Conservation (phyloP, 208 protist genomes). For the Vickermania ingenoplastis region DNA sequence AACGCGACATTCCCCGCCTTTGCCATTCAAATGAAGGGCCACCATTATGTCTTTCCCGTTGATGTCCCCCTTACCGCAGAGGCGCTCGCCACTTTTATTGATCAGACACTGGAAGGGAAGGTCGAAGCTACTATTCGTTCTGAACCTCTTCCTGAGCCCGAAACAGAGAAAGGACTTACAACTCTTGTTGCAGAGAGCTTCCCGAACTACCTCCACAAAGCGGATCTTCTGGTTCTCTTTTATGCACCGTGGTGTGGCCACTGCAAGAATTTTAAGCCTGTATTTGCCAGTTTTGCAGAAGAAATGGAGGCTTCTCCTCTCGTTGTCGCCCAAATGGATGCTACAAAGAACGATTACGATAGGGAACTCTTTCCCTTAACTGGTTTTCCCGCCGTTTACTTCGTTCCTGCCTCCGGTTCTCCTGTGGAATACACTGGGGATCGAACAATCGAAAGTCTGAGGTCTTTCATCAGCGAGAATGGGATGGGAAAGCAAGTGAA, state of each 20-base stretch:
- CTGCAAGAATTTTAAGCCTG: slow-evolving; percentile 89
- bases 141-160: slow-evolving; percentile 41
- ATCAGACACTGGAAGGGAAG: slow-evolving; percentile 45
- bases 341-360: slow-evolving; percentile 50
- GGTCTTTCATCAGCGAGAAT: slow-evolving; percentile 36
- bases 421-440: slow-evolving; percentile 62
- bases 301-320: slow-evolving; percentile 39
- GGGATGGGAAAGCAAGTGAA: no score
- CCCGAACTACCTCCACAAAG: slow-evolving; percentile 35
- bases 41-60: slow-evolving; percentile 43
- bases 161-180: slow-evolving; percentile 71
- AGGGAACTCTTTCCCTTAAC: slow-evolving; percentile 25
- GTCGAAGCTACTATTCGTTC: slow-evolving; percentile 35
- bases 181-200: slow-evolving; percentile 69
- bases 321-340: slow-evolving; percentile 82
- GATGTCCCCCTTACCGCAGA: slow-evolving; percentile 27
- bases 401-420: slow-evolving; percentile 49
- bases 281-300: slow-evolving; percentile 64
- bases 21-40: slow-evolving; percentile 38
- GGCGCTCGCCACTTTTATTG: slow-evolving; percentile 40
- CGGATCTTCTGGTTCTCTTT: slow-evolving; percentile 92
- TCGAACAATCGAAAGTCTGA: slow-evolving; percentile 41
- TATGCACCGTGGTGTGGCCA: slow-evolving; percentile 96
- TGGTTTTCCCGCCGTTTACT: slow-evolving; percentile 84
- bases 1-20: slow-evolving; percentile 65